Evolutionary conservation across 305 asterid genomes (phyloP).

Genomic region (Solanum aculeatissimum): DNA sequence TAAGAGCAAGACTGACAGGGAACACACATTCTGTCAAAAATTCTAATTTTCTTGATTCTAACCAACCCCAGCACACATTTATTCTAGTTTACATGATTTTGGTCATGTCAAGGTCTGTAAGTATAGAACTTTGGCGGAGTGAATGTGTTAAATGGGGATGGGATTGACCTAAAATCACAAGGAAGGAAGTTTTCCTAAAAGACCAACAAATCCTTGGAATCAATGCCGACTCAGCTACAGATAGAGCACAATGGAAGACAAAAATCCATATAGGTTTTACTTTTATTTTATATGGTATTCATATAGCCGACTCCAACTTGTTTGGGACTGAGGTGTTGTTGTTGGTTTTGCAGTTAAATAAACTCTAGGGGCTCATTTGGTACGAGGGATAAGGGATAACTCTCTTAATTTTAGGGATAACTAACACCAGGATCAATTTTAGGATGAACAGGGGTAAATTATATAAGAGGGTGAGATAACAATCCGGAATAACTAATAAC

Average conservation of each 20-base stretch:
- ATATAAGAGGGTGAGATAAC: neutral
- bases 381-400: neutral
- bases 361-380: neutral
- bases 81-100: neutral
- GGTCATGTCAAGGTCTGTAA: neutral
- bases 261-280: neutral
- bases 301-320: neutral
- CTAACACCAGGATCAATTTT: neutral
- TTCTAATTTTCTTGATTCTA: neutral
- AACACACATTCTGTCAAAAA: neutral
- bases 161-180: neutral
- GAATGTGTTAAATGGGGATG: neutral
- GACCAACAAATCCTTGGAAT: neutral
- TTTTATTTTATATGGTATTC: neutral
- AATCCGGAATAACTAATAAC: too few relatives aligned
- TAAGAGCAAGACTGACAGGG: neutral
- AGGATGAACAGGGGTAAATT: neutral
- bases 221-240: neutral
- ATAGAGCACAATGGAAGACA: neutral
- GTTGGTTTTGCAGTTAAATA: neutral
- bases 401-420: too few relatives aligned
- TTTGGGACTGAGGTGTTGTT: neutral
- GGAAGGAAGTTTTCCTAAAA: neutral
- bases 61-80: neutral
- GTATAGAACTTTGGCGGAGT: neutral